Evolutionary conservation across 208 protist genomes (phyloP), one percentile per base, ranked within the genome.

Genomic region (Leishmania gerbilli): DNA sequence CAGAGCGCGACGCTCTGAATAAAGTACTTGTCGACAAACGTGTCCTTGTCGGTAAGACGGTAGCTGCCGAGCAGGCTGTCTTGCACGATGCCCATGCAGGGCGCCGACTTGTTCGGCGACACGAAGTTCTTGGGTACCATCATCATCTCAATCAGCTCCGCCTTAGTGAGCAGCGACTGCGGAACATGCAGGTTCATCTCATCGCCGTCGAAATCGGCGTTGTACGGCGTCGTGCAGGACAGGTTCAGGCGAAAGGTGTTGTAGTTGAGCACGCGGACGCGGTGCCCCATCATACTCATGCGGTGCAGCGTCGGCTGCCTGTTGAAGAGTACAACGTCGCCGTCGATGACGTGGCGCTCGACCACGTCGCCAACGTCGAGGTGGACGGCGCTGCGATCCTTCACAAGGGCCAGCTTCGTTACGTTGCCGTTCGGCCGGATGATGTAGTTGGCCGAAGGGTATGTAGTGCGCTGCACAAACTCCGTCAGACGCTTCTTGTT

Each of bases 171-270:
- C 40, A 99, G 78, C 31, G 94, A 96, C 89, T 99, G 99, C 27
- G 99, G 99, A 17, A 99, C 97, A 89, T 99, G 99, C 75, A 99
- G 83, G 90, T 99, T 99, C 99, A 99, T 99, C 91, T 99, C 99
- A 89, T 99, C 99, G 72, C 99, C 99, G 91, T 99, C 99, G 84
- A 99, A 99, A 89, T 99, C 99, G 45, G 99, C 99, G 90, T 99
- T 99, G 90, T 99, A 99, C 67, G 99, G 99, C 51, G 99, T 98
- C 1, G 99, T 99, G 76, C 99, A 99, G 51, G 93, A 99, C 9
- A 99, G 92, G 91, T 99, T 99, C 5, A 99, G 91, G 79, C 99
- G 96, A 86, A 99, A 99, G 15, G 99, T 99, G 58, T 98, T 99
- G 90, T 99, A 99, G 77, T 99, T 99, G 75, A 99, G 93, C 68